Evolutionary conservation across 495 filamentous ascomycete genomes (phyloP), one percentile per base, ranked within the genome.

Genomic region (Thermothielavioides terrestris): DNA sequence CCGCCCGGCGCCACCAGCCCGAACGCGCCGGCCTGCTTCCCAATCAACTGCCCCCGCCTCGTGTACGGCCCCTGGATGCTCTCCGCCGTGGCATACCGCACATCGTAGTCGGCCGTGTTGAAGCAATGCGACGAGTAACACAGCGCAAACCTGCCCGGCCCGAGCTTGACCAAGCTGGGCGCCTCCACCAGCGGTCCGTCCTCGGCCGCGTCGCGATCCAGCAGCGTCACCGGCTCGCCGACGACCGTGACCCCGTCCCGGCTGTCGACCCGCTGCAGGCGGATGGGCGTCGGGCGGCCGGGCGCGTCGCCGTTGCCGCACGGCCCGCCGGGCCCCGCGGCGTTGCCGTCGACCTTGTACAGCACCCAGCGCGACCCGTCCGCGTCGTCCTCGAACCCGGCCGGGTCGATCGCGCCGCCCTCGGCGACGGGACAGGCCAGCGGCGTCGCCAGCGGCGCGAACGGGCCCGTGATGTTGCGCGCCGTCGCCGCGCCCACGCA

Each of bases 181-280:
- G 80, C 82, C 61, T 85, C 81, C 11, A 84, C 70, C 0, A 82
- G 65, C 0, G 77, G 77, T 0, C 78, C 79, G 53, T 82, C 81
- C 7, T 56, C 56, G 23, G 70, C 68, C 2, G 61, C 70, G 21
- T 54, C 43, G 17, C 80, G 76, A 56, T 79, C 74, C 3, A 85
- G 64, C n/a, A 85, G 66, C 53, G 68, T 52, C 23, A 76, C 63
- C 0, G 78, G 53, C 14, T 72, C 60, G 2, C 77, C 81, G 11
- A 77, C 56, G 2, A 61, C 66, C 1, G 77, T 82, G 26, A 76
- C 50, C 0, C 72, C 81, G 48, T 84, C 77, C 7, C 40, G 41
- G 21, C 43, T 63, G 17, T 55, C 28, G 5, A 83, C 69, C 47
- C 74, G 60, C 52, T 84, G 81, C 4, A 84, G 66, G 63, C 79